These are phyloP conservation scores for Hypoxylon sp. DNA, from an alignment of 2,329 filamentous ascomycete species.

Conservation along the genomic window DNA sequence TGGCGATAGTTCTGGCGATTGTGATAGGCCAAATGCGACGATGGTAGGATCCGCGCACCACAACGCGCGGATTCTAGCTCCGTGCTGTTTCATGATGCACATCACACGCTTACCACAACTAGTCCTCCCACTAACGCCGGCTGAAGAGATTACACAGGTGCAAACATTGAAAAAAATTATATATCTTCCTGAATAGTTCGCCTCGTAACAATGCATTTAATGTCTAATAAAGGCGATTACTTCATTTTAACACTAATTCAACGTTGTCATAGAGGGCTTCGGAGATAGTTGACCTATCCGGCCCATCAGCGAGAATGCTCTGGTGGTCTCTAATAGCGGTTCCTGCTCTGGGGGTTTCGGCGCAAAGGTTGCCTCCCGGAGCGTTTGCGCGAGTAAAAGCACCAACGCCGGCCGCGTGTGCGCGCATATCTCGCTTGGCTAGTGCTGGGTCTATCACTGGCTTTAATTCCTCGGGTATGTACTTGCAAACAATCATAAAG, in stretches of 20 bases:
- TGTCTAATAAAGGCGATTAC: constrained; percentile 3
- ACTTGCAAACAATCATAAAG: neutral
- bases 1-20: constrained; percentile 6
- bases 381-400: constrained; percentile 20
- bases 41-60: constrained; percentile 16
- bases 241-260: neutral
- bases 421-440: constrained; percentile 40
- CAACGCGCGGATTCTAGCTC: constrained; percentile 17
- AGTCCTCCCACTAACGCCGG: neutral
- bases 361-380: constrained; percentile 41
- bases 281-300: constrained; percentile 40
- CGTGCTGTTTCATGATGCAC: constrained; percentile 24
- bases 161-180: neutral
- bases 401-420: constrained; percentile 46
- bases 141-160: neutral
- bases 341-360: constrained; percentile 38
- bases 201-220: neutral
- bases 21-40: constrained; percentile 12
- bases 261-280: constrained; percentile 5
- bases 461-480: constrained; percentile 45
- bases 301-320: constrained; percentile 20
- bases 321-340: constrained; percentile 28
- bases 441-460: constrained; percentile 37
- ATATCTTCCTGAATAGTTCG: neutral
- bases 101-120: constrained; percentile 15